phyloP scores from a whole-genome alignment of 768 basidiomycete genomes.

The Lactarius psammicola region DNA sequence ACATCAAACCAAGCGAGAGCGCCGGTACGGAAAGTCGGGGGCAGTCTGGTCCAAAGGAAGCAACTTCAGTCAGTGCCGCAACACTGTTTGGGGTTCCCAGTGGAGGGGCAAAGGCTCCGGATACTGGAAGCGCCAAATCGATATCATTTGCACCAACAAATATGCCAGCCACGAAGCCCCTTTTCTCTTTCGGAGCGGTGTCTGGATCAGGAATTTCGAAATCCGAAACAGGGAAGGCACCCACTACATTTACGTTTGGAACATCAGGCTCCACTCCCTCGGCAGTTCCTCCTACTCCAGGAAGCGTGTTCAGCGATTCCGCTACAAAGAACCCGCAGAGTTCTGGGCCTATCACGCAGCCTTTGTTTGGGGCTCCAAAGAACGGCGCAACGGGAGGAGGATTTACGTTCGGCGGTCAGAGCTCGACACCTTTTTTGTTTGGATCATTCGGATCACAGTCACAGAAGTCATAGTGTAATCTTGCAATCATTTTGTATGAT shows the following conservation, averaged over 20 bases:
- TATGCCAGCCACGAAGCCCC: background rate
- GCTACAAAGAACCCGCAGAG: conserved; percentile 13
- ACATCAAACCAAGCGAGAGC: conserved; percentile 4
- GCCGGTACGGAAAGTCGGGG: conserved; percentile 5
- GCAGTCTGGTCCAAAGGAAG: background rate
- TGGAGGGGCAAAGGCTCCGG: conserved; percentile 3
- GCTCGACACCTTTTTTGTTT: conserved; percentile 18
- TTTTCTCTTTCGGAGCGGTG: conserved; percentile 14
- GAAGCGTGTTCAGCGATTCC: conserved; percentile 22
- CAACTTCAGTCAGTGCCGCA: background rate
- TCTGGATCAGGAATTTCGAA: conserved; percentile 1
- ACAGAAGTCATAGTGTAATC: conserved; percentile 19
- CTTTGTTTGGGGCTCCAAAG: conserved; percentile 17
- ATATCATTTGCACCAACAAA: background rate
- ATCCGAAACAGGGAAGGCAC: conserved; percentile 7
- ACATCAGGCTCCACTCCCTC: conserved; percentile 5
- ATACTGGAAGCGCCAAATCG: background rate
- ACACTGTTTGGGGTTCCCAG: conserved; percentile 4
- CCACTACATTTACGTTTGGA: conserved; percentile 3
- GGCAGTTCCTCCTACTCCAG: conserved; percentile 20
- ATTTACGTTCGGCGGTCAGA: conserved; percentile 14
- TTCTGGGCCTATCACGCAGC: conserved; percentile 11
- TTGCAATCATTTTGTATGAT: background rate
- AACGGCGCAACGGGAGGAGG: background rate
- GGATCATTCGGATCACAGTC: conserved; percentile 15